phyloP scores from a whole-genome alignment of 169 alveolate genomes.

The Theileria annulata region DNA sequence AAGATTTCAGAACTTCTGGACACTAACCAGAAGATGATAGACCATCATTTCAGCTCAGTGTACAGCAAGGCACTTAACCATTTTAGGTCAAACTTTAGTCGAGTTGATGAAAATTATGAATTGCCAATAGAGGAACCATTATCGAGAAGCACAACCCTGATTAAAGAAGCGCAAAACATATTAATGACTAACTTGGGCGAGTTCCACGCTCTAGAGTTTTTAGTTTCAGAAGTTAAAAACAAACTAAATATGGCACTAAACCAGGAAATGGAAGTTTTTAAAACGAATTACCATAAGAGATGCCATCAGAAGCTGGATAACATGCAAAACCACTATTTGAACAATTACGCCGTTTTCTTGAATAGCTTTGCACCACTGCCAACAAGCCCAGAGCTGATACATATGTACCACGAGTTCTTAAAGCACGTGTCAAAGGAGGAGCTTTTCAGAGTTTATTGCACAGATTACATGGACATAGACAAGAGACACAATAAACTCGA shows the following conservation, averaged over 20 bases:
- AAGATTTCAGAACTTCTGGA: constrained; percentile 13
- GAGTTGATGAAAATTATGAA: constrained; percentile 28
- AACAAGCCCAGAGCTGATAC: constrained; percentile 2
- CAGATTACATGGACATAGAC: not conserved
- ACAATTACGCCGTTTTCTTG: not conserved
- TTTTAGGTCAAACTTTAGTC: constrained; percentile 16
- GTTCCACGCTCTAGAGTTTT: constrained; percentile 27
- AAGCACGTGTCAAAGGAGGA: constrained; percentile 1
- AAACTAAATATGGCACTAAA: constrained; percentile 18
- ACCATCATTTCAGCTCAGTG: constrained; percentile 5
- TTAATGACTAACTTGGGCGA: constrained; percentile 39
- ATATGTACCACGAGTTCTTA: constrained; percentile 4
- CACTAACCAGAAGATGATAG: constrained; percentile 29
- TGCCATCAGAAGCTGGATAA: not conserved
- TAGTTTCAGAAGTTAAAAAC: not conserved
- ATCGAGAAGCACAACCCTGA: constrained; percentile 1
- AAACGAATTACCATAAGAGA: not conserved
- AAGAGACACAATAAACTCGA: not conserved
- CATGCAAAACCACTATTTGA: not conserved
- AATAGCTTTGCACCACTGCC: constrained; percentile 5
- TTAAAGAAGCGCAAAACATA: constrained; percentile 7
- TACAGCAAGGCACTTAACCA: constrained; percentile 8
- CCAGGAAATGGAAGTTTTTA: constrained; percentile 1
- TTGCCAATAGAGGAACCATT: constrained; percentile 4
- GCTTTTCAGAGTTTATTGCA: not conserved